phyloP scores from a whole-genome alignment of 1,284 basidiomycete genomes.

The Athelia psychrophila region DNA sequence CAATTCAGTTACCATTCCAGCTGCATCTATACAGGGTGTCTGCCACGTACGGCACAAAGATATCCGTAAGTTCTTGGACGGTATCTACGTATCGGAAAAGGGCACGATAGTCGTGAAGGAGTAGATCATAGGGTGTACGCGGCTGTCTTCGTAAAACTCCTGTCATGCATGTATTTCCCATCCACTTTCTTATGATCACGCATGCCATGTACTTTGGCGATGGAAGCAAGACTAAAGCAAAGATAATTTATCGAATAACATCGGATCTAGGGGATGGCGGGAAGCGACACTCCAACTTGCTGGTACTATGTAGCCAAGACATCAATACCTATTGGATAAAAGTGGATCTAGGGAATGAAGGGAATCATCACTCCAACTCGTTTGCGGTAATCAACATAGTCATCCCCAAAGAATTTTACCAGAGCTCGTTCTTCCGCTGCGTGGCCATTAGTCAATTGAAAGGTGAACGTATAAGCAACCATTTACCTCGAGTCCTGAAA shows the following conservation, averaged over 20 bases:
- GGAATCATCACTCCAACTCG: slow-evolving; percentile 75
- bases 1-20: slow-evolving; percentile 42
- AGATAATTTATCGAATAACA: neutral
- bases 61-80: slow-evolving; percentile 92
- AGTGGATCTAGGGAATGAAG: slow-evolving; percentile 29
- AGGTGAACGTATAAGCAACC: neutral
- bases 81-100: slow-evolving; percentile 92
- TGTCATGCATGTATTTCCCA: slow-evolving; percentile 2
- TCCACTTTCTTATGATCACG: slow-evolving; percentile 12
- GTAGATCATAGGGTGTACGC: slow-evolving; percentile 15
- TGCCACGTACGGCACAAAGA: slow-evolving; percentile 98
- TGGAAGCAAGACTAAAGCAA: neutral
- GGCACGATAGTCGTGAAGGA: slow-evolving; percentile 55
- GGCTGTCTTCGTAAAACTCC: slow-evolving; percentile 7
- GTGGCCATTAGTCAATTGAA: slow-evolving; percentile 1
- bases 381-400: slow-evolving; percentile 69
- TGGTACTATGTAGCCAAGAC: slow-evolving; percentile 72
- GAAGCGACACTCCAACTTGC: slow-evolving; percentile 67
- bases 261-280: neutral
- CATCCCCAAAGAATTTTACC: slow-evolving; percentile 78
- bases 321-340: slow-evolving; percentile 31
- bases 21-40: slow-evolving; percentile 92
- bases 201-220: slow-evolving; percentile 12
- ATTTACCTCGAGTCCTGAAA: slow-evolving; percentile 72
- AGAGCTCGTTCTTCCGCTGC: slow-evolving; percentile 75